Evolutionary conservation across 2,329 filamentous ascomycete species (phyloP), one percentile per base, ranked within the genome.

Genomic region (Hypoxylon sp.): DNA sequence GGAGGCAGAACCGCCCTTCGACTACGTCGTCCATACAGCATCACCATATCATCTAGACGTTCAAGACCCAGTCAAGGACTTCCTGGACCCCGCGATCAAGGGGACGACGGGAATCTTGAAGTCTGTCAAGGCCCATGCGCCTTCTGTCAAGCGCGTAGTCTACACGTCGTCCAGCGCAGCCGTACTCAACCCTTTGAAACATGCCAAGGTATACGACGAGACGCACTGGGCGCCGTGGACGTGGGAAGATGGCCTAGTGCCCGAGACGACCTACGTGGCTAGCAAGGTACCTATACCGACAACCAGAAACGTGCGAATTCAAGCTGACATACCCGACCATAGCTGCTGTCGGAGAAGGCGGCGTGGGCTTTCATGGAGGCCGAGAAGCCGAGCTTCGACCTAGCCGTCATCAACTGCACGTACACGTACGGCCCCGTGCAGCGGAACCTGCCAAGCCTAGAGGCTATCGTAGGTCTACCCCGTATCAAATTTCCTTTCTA

Each of bases 1-100:
- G n/a, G 66, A 74, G 60, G 72, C 74, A 2, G 64, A 75, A 1
- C 73, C 74, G 0, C 83, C 86, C 0, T 90, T 94, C 61, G 87
- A 91, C 67, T 87, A 83, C 41, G 88, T 94, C 45, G 80, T 92
- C 48, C 88, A 92, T 72, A 91, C 88, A 4, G 88, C 89, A 2
- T 88, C 84, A 0, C 90, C 91, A 0, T 93, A 90, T 77, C 87
- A 90, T 67, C 83, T 87, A 70, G 85, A 86, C 45, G 81, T 88
- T 42, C 81, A 83, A 2, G 77, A 80, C 54, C 74, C 74, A 4
- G 69, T 74, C 8, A 73, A 69, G 15, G 80, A 83, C 38, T 75
- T 86, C 20, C 74, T 86, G 8, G 77, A 84, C 42, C 84, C 83
- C 0, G 83, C 83, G 5, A 77, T 87, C 41, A 77, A 79, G 13